Evolutionary conservation across 352 stramenopile genomes (phyloP).

Genomic region (Globisporangium viniferum): DNA sequence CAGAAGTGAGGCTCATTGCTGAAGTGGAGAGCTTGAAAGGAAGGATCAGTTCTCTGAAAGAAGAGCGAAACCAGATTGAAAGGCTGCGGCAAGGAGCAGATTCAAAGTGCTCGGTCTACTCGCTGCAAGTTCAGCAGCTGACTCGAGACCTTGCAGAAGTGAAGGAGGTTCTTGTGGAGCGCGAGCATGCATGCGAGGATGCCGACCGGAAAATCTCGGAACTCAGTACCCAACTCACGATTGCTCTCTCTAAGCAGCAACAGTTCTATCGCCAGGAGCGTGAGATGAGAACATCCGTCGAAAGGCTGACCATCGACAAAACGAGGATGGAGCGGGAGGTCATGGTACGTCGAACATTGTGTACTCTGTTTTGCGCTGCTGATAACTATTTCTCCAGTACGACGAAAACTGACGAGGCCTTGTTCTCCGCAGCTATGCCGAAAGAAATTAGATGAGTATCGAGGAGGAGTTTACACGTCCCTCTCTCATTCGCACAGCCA

Average conservation of each 20-base stretch:
- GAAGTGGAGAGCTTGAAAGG: slow-evolving; percentile 65
- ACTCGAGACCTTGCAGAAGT: slow-evolving; percentile 48
- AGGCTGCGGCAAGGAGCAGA: slow-evolving; percentile 48
- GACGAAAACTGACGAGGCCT: too few species aligned
- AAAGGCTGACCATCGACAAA: slow-evolving; percentile 61
- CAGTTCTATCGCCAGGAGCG: slow-evolving; percentile 71
- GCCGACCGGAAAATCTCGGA: slow-evolving; percentile 66
- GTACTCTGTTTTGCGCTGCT: neutral
- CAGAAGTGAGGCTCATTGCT: slow-evolving; percentile 45
- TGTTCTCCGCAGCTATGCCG: slow-evolving; percentile 21
- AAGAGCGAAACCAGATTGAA: slow-evolving; percentile 56
- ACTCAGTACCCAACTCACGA: slow-evolving; percentile 59
- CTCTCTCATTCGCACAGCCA: slow-evolving; percentile 16
- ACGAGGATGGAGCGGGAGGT: slow-evolving; percentile 62
- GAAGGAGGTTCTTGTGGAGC: slow-evolving; percentile 52
- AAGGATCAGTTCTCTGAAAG: slow-evolving; percentile 45
- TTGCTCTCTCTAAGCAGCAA: slow-evolving; percentile 71
- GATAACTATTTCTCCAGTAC: too few species aligned
- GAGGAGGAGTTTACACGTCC: slow-evolving; percentile 33
- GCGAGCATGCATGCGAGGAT: slow-evolving; percentile 64
- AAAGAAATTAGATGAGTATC: slow-evolving; percentile 64
- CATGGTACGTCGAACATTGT: slow-evolving; percentile 22
- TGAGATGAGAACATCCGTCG: slow-evolving; percentile 53
- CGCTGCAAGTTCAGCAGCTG: slow-evolving; percentile 53
- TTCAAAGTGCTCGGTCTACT: slow-evolving; percentile 37